Conservation (phyloP, 257 asterid species). For the Rauvolfia tetraphylla region DNA sequence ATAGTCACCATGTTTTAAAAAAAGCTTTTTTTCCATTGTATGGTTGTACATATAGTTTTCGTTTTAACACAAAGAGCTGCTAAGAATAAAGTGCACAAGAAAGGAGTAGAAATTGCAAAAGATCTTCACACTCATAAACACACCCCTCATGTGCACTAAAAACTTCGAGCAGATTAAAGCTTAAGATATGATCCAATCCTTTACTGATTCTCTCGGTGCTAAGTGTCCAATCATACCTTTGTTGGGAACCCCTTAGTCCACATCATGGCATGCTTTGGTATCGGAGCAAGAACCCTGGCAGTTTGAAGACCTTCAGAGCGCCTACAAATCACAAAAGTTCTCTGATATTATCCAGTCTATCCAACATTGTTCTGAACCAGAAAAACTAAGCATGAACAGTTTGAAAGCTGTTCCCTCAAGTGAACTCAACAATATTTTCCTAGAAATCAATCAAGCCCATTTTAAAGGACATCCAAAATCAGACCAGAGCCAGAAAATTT, state of each 20-base stretch:
- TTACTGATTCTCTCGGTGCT: not conserved
- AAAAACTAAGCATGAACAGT: not conserved
- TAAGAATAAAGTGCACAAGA: not conserved
- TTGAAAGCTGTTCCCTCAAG: too few relatives aligned
- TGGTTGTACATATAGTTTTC: too few relatives aligned
- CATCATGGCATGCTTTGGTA: conserved; percentile 85
- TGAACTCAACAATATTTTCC: not conserved
- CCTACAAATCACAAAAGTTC: conserved; percentile 46
- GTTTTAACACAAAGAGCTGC: not conserved
- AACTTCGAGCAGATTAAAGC: not conserved
- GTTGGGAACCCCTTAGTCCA: conserved; percentile 89
- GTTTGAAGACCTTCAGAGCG: conserved; percentile 80
- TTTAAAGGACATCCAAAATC: not conserved
- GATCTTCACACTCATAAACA: not conserved
- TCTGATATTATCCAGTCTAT: not conserved
- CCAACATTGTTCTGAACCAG: not conserved
- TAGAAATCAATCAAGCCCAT: not conserved
- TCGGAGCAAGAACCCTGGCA: conserved; percentile 76
- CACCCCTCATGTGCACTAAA: not conserved
- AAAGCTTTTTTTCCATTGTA: too few relatives aligned
- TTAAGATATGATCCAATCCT: not conserved
- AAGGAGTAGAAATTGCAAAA: not conserved
- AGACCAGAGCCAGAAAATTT: not conserved
- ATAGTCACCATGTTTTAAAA: not conserved
- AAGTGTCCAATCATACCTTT: conserved; percentile 45